Evolutionary conservation across 306 rosid species (phyloP), one percentile per base, ranked within the genome.

Genomic region (Vigna radiata): DNA sequence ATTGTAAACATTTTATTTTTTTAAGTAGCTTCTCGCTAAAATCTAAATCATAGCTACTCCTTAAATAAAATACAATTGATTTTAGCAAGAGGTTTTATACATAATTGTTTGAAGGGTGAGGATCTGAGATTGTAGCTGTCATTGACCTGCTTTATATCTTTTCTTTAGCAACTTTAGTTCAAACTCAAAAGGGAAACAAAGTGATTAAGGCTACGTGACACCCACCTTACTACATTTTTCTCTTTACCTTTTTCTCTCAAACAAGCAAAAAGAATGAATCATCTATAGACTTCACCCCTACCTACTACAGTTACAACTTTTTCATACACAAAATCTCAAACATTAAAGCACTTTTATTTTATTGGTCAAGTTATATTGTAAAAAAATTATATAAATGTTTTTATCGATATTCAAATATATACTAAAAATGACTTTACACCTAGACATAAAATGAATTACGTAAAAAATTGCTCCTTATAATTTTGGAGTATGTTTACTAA

Each of bases 91-190:
- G 11, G 41, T 7, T 33, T 21, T 21, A 66, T 46, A 27, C 49
- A 37, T 17, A 39, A 25, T 27, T 5, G 39, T 13, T 25, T 25
- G 27, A 17, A 59, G 1, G 27, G 39, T 11, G 27, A 71, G 69
- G 43, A 47, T 64, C n/a, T 65, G 68, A 62, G 25, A 31, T 62
- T 11, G 46, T 59, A 70, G 82, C 58, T 77, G 82, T 77, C 79
- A 47, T 69, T 77, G 68, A 72, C 50, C 33, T 8, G 72, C 50
- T 54, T 82, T 66, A 44, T 44, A 73, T 27, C 60, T 37, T 81
- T 48, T 77, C 60, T 77, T 72, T 29, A 61, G 27, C 72, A 68
- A 13, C 31, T 33, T 17, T 66, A 41, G 12, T 77, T 39, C 64
- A 70, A 44, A 55, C 50, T 53, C 17, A 76, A 8, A 65, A 49